phyloP scores from a whole-genome alignment of 495 filamentous ascomycete species.

The Podospora conica region DNA sequence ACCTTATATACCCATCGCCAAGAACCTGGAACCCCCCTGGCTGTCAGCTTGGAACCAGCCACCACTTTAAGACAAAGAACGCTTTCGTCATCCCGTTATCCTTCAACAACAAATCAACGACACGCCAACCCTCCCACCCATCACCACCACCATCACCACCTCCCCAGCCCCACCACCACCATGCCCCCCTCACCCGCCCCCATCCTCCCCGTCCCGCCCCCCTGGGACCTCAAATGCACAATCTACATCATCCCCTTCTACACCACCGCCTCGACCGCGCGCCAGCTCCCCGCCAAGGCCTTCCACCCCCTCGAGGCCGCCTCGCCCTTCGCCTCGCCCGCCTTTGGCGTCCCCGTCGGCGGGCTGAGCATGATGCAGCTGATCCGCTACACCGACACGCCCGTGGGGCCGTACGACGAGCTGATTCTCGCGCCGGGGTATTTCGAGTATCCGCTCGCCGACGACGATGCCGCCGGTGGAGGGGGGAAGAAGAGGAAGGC shows the following conservation, averaged over 20 bases:
- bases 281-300: slow-evolving; percentile 24
- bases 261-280: slow-evolving; percentile 19
- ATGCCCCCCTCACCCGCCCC: background rate
- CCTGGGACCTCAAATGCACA: slow-evolving; percentile 37
- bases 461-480: slow-evolving; percentile 1
- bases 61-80: background rate
- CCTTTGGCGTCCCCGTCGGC: slow-evolving; percentile 32
- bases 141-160: background rate
- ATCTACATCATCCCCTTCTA: slow-evolving; percentile 36
- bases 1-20: background rate
- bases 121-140: background rate
- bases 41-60: background rate
- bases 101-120: too few relatives aligned
- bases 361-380: slow-evolving; percentile 43
- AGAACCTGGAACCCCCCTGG: background rate
- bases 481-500: slow-evolving; percentile 22
- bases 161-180: background rate
- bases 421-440: slow-evolving; percentile 40
- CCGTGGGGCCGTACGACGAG: slow-evolving; percentile 49
- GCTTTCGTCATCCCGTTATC: background rate
- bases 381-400: slow-evolving; percentile 43
- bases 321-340: slow-evolving; percentile 25
- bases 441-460: slow-evolving; percentile 33
- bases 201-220: slow-evolving; percentile 25
- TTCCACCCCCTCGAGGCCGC: slow-evolving; percentile 40